Evolutionary conservation across 1,284 basidiomycete genomes (phyloP).

Genomic region (Thecaphora thlaspeos): DNA sequence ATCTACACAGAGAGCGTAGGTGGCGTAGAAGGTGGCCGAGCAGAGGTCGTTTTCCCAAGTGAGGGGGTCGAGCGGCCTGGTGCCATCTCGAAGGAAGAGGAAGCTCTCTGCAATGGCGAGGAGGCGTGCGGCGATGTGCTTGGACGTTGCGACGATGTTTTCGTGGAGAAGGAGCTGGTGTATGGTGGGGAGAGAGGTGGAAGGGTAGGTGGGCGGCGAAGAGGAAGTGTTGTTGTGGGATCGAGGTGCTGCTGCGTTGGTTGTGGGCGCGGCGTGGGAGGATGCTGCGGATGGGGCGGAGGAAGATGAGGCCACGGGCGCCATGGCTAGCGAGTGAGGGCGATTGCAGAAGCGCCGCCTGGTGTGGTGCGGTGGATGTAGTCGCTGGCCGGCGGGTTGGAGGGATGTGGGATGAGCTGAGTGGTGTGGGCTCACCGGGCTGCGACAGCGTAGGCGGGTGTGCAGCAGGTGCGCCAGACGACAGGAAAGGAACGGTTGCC

Average conservation of each 20-base stretch:
- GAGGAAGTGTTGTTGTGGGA: neutral
- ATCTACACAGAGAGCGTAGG: slow-evolving; percentile 40
- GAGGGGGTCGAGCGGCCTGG: slow-evolving; percentile 5
- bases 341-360: too few species aligned
- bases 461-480: too few species aligned
- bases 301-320: slow-evolving; percentile 12
- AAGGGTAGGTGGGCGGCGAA: slow-evolving; percentile 1
- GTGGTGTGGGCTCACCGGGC: too few species aligned
- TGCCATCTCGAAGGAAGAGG: slow-evolving; percentile 9
- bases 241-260: slow-evolving; percentile 1
- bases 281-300: slow-evolving; percentile 14
- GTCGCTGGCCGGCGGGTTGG: too few species aligned
- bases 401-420: too few species aligned
- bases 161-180: slow-evolving; percentile 8
- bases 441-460: too few species aligned
- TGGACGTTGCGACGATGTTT: slow-evolving; percentile 9
- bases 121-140: slow-evolving; percentile 20
- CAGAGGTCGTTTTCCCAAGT: slow-evolving; percentile 32
- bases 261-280: slow-evolving; percentile 6
- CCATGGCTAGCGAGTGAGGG: too few species aligned
- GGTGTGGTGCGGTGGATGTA: too few species aligned
- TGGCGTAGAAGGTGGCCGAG: slow-evolving; percentile 48
- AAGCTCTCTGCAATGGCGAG: slow-evolving; percentile 23
- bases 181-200: slow-evolving; percentile 25
- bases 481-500: too few species aligned